Evolutionary conservation across 2,329 filamentous ascomycete genomes (phyloP).

Genomic region (Trichoderma pleuroti): DNA sequence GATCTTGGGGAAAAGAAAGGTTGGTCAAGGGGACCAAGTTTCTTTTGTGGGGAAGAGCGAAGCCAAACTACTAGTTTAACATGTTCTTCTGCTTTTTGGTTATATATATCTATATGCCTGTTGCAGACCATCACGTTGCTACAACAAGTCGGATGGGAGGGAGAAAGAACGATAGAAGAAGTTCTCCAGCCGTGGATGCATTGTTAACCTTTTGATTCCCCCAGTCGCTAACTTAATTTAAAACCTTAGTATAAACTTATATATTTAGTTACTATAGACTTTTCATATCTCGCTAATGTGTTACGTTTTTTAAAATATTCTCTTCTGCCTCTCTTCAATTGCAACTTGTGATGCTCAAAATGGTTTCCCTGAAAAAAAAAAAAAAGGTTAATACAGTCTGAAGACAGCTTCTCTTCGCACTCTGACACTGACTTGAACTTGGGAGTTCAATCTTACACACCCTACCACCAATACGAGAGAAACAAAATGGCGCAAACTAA

Average conservation of each 20-base stretch:
- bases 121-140: slow-evolving; percentile 8
- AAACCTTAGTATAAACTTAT: slow-evolving; percentile 16
- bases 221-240: slow-evolving; percentile 19
- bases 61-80: slow-evolving; percentile 5
- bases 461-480: background rate
- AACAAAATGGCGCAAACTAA: slow-evolving; percentile 10
- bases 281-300: slow-evolving; percentile 18
- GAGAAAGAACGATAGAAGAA: slow-evolving; percentile 2
- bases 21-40: slow-evolving; percentile 15
- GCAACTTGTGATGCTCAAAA: background rate
- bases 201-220: slow-evolving; percentile 19
- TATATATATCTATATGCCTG: background rate
- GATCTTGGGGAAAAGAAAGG: slow-evolving; percentile 14
- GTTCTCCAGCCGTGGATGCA: slow-evolving; percentile 18
- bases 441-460: background rate
- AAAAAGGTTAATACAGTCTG: background rate
- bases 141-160: slow-evolving; percentile 5
- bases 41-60: slow-evolving; percentile 8
- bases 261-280: slow-evolving; percentile 19
- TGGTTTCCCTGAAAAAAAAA: background rate
- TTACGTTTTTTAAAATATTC: slow-evolving; percentile 5
- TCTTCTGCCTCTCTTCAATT: background rate
- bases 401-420: background rate
- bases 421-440: background rate
- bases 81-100: background rate